Percentiles rank a stretch among this genome's conserved stretches.
Evolutionary conservation across 306 rosid genomes (phyloP).

Genomic region (Acmispon strigosus): DNA sequence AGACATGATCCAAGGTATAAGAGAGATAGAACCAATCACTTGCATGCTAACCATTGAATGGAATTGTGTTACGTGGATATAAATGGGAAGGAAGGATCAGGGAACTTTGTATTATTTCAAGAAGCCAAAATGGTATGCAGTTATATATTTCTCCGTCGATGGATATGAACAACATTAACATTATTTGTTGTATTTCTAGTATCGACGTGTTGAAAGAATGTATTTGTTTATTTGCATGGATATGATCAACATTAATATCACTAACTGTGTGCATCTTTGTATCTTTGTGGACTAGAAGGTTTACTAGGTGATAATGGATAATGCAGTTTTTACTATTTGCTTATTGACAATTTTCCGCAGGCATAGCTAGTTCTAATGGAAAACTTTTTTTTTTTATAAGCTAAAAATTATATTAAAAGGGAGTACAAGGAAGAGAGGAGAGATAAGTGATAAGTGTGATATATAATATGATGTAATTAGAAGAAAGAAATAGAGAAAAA

Average conservation of each 20-base stretch:
- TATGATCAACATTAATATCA: background rate
- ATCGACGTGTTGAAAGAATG: conserved; percentile 19
- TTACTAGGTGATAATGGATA: background rate
- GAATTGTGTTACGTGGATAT: background rate
- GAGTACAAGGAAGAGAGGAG: too few relatives aligned
- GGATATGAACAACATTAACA: background rate
- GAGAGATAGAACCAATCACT: conserved; percentile 16
- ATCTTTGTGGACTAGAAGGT: background rate
- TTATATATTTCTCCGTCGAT: conserved; percentile 10
- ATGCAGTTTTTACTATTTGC: background rate
- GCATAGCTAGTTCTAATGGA: too few relatives aligned
- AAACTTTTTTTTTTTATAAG: too few relatives aligned
- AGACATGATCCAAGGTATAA: conserved; percentile 11
- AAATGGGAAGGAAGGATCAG: conserved; percentile 20
- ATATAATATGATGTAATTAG: too few relatives aligned
- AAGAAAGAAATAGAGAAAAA: too few relatives aligned
- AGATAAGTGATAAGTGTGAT: too few relatives aligned
- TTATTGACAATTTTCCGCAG: too few relatives aligned
- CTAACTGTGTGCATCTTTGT: conserved; percentile 11
- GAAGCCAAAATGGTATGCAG: conserved; percentile 29
- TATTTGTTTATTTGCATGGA: conserved; percentile 12
- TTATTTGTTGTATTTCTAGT: background rate
- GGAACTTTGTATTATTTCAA: conserved; percentile 3
- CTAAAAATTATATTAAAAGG: too few relatives aligned
- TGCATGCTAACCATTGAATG: conserved; percentile 16